phyloP scores from a whole-genome alignment of 129 eudicot species.

The Logfia minima region DNA sequence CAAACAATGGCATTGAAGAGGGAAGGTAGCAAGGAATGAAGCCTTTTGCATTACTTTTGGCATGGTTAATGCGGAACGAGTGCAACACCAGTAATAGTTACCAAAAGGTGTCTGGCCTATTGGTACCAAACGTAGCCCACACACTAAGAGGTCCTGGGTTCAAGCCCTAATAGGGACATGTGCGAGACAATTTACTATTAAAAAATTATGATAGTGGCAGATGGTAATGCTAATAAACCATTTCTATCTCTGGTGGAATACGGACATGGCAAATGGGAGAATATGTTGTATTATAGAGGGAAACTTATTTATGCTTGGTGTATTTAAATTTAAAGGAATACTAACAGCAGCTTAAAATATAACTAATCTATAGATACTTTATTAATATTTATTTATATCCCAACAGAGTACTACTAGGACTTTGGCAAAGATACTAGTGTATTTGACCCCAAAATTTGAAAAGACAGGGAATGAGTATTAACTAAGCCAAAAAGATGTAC shows the following conservation, averaged over 20 bases:
- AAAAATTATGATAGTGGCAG: neutral
- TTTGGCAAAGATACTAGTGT: neutral
- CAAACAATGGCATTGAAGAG: neutral
- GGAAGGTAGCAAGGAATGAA: neutral
- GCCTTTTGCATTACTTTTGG: neutral
- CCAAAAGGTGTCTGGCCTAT: neutral
- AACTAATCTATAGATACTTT: slow-evolving; percentile 1
- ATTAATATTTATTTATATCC: neutral
- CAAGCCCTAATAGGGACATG: neutral
- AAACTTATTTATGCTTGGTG: neutral
- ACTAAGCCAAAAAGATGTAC: neutral
- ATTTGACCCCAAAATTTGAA: neutral
- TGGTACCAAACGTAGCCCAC: neutral
- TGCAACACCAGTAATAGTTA: neutral
- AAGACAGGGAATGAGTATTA: slow-evolving; percentile 6
- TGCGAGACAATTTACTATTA: neutral
- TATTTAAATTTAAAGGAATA: neutral
- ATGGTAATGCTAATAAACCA: neutral
- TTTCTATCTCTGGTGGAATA: neutral
- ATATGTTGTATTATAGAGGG: neutral
- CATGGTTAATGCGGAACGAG: neutral
- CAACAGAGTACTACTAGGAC: slow-evolving; percentile 11
- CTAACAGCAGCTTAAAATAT: slow-evolving; percentile 11
- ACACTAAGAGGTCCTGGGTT: neutral
- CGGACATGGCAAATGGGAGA: neutral